A percentile compares a stretch with the other conserved stretches of the same genome.
Evolutionary conservation across 257 asterid genomes (phyloP).

Genomic region (Solanum sejunctum): DNA sequence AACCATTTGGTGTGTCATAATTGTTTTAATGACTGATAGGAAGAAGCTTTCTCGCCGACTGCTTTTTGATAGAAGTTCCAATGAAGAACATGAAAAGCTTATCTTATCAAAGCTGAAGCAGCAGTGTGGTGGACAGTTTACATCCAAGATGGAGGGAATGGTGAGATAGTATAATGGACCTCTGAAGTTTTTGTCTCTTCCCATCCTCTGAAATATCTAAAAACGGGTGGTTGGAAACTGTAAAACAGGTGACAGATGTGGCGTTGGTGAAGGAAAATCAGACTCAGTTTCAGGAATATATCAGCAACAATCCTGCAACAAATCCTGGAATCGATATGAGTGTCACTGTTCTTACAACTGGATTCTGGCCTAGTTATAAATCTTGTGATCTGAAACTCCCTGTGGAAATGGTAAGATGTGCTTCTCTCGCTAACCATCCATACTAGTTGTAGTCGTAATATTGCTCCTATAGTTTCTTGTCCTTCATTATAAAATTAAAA

Average conservation of each 20-base stretch:
- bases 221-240: neutral
- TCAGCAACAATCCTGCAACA: constrained; percentile 6
- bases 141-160: constrained; percentile 67
- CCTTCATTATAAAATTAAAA: neutral
- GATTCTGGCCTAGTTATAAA: constrained; percentile 55
- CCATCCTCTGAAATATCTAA: neutral
- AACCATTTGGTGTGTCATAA: neutral
- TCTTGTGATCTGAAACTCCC: constrained; percentile 46
- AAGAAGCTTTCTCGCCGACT: constrained; percentile 50
- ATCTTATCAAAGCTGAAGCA: constrained; percentile 42
- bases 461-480: neutral
- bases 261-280: constrained; percentile 32
- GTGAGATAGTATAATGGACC: constrained; percentile 6
- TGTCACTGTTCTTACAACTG: constrained; percentile 41
- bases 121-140: constrained; percentile 39
- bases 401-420: constrained; percentile 32
- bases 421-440: neutral
- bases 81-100: constrained; percentile 38
- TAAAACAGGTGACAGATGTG: constrained; percentile 39
- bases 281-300: constrained; percentile 24
- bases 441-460: neutral
- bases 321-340: constrained; percentile 34
- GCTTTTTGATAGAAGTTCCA: constrained; percentile 30
- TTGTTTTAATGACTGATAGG: constrained; percentile 11
- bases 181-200: neutral